Evolutionary conservation across 257 asterid species (phyloP), one percentile per base, ranked within the genome.

Genomic region (Knoxia roxburghii): DNA sequence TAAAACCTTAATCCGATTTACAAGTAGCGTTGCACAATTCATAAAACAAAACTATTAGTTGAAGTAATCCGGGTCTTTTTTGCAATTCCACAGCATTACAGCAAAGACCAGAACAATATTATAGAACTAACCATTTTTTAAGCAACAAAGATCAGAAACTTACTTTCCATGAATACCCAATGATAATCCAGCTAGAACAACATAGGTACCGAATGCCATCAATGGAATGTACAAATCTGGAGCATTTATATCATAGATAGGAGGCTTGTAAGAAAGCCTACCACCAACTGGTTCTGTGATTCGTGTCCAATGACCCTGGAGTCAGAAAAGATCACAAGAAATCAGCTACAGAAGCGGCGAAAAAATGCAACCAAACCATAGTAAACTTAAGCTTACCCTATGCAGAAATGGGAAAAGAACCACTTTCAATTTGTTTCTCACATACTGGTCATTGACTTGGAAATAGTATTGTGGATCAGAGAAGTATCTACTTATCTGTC

Each of bases 91-190:
- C 33, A 48, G 10, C 46, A 41, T 30, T 20, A 41, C 24, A 64
- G 29, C 43, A 46, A 29, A 45, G 9, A 9, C 37, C 18, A 9
- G 7, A 59, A 61, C 3, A 4, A 4, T 2, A 2, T 18, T 18
- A 41, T 12, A 41, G 10, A 23, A 40, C 51, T 39, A 10, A 6
- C 20, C 20, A 26, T 23, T 23, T n/a, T 39, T 39, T 37, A n/a
- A 11, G 10, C 45, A 23, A 15, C 49, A 45, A 60, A 43, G 60
- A 45, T 23, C 26, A 57, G 35, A 64, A 46, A 66, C 72, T 70
- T 76, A 80, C 85, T 72, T 80, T 77, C 82, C 85, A 51, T 65
- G 73, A 69, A 80, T 75, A 57, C 85, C 84, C 75, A 80, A 41
- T 2, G 77, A 73, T 48, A 76, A 67, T 35, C 84, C 81, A 48